Percentiles rank a stretch among this genome's conserved stretches.
Conservation (phyloP, 2,329 filamentous ascomycete genomes). For the Stachybotrys elegans region DNA sequence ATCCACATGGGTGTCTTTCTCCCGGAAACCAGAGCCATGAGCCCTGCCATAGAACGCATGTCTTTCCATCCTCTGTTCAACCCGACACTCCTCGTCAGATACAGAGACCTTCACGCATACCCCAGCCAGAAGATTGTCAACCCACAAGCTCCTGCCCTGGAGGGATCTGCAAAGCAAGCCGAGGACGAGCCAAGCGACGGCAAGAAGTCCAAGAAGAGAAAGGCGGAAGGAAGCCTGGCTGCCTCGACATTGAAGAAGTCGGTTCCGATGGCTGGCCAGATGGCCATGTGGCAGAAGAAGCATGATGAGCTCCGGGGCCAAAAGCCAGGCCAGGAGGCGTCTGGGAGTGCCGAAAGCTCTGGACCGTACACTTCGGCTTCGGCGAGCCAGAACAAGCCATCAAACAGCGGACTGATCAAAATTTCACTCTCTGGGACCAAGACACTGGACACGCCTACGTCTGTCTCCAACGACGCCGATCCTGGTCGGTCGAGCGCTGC, state of each 20-base stretch:
- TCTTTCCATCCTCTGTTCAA: constrained; percentile 70
- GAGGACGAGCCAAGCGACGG: constrained; percentile 22
- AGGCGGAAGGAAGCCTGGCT: constrained; percentile 34
- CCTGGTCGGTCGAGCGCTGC: constrained; percentile 2
- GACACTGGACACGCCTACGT: constrained; percentile 11
- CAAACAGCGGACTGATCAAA: constrained; percentile 22
- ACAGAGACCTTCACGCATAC: constrained; percentile 72
- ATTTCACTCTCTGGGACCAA: constrained; percentile 24
- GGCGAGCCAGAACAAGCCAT: too few relatives aligned
- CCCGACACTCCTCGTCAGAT: constrained; percentile 61
- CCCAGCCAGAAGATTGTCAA: constrained; percentile 60
- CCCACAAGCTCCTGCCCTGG: constrained; percentile 35
- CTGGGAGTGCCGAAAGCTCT: too few relatives aligned
- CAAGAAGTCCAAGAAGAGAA: constrained; percentile 49
- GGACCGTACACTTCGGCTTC: too few relatives aligned
- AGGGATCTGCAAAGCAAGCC: constrained; percentile 19
- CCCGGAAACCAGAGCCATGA: constrained; percentile 57
- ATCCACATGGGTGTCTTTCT: constrained; percentile 85
- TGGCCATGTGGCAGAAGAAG: constrained; percentile 40
- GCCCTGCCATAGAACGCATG: constrained; percentile 52
- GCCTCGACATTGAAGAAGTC: constrained; percentile 29
- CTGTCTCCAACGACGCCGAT: constrained; percentile 7
- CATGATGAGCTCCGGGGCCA: constrained; percentile 34
- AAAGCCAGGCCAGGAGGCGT: too few relatives aligned
- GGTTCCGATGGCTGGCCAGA: constrained; percentile 35